A percentile compares a stretch with the other conserved stretches of the same genome.
Conservation (phyloP, 2,329 filamentous ascomycete genomes). For the Fusarium tuaranense region DNA sequence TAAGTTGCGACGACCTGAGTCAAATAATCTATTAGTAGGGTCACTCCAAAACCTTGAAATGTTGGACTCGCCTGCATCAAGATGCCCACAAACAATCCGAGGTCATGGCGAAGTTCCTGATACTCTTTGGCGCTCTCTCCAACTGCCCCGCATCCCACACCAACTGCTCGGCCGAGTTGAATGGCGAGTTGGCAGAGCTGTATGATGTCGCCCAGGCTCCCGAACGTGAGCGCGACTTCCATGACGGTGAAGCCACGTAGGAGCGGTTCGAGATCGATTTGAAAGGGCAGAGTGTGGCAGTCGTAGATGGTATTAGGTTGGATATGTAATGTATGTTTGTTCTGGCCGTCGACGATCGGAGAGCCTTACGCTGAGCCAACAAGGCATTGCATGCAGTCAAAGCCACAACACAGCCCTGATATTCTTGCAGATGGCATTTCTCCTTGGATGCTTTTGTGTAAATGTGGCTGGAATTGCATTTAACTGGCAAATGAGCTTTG, state of each 20-base stretch:
- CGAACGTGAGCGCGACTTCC: neutral
- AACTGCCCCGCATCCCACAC: neutral
- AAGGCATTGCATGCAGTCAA: neutral
- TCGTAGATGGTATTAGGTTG: neutral
- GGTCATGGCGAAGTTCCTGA: neutral
- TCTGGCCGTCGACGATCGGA: neutral
- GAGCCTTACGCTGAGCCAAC: neutral
- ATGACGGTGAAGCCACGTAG: accelerated
- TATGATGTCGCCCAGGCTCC: neutral
- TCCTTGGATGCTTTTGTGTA: accelerated
- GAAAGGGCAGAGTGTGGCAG: neutral
- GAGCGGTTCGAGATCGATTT: neutral
- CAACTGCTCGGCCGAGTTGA: neutral
- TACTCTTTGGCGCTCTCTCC: neutral
- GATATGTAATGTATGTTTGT: neutral
- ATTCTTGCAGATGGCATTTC: accelerated
- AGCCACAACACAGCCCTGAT: neutral
- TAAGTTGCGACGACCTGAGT: neutral
- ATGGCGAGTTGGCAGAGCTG: neutral
- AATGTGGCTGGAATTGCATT: neutral
- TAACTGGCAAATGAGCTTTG: neutral
- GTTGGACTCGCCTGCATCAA: neutral
- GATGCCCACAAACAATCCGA: neutral
- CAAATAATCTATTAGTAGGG: no score
- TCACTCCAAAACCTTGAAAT: neutral